A percentile compares a stretch with the other conserved stretches of the same genome.
Conservation (phyloP, 106 monocot species). For the Dioscorea alata region DNA sequence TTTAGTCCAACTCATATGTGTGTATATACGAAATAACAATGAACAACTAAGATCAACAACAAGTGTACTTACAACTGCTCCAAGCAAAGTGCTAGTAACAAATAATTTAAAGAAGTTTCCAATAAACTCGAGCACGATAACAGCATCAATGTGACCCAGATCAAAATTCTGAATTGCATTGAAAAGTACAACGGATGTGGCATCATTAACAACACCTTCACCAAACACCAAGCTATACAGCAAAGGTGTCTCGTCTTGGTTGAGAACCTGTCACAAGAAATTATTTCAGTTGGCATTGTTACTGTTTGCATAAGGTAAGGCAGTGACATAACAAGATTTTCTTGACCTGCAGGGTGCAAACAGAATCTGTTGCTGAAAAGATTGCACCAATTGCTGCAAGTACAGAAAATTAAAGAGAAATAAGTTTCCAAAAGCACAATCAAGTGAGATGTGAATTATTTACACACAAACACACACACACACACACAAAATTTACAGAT, state of each 20-base stretch:
- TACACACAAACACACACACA: no score
- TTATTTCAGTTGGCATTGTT: not conserved
- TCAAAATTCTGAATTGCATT: slow-evolving; percentile 94
- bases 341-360: slow-evolving; percentile 93
- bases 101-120: slow-evolving; percentile 86
- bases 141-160: slow-evolving; percentile 65
- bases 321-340: not conserved
- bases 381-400: slow-evolving; percentile 93
- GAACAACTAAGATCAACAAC: not conserved
- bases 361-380: slow-evolving; percentile 98
- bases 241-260: slow-evolving; percentile 96
- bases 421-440: not conserved
- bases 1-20: not conserved
- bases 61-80: slow-evolving; percentile 60
- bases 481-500: not conserved
- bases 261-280: slow-evolving; percentile 61
- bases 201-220: slow-evolving; percentile 99
- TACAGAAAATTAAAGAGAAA: not conserved
- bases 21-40: not conserved
- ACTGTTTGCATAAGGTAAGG: not conserved
- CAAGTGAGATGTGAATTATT: not conserved
- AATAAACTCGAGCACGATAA: slow-evolving; percentile 43
- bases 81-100: slow-evolving; percentile 80
- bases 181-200: slow-evolving; percentile 94
- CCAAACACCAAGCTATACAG: slow-evolving; percentile 96